Evolutionary conservation across 129 eudicot species (phyloP).

Genomic region (Helianthus tuberosus): DNA sequence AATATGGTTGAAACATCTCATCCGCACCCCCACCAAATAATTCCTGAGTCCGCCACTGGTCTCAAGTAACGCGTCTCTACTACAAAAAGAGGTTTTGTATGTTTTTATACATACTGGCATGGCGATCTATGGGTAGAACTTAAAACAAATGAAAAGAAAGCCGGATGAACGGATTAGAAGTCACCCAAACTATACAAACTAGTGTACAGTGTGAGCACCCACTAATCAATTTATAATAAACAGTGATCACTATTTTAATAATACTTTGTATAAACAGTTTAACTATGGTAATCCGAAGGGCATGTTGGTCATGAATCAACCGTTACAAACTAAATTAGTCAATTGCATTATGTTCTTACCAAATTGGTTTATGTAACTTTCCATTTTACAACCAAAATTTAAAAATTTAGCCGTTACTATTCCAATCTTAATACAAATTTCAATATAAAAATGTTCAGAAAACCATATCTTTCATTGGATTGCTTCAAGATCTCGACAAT

Average conservation of each 20-base stretch:
- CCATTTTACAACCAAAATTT: neutral
- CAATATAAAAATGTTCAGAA: neutral
- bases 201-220: neutral
- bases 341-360: slow-evolving; percentile 17
- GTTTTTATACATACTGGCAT: too few species aligned
- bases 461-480: slow-evolving; percentile 28
- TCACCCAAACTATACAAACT: neutral
- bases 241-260: neutral
- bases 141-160: neutral
- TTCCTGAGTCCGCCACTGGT: too few species aligned
- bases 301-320: neutral
- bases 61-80: too few species aligned
- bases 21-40: too few species aligned
- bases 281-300: too few species aligned
- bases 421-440: neutral
- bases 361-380: slow-evolving; percentile 17
- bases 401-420: slow-evolving; percentile 26
- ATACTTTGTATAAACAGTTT: too few species aligned
- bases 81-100: too few species aligned
- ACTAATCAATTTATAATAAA: neutral
- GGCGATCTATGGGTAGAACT: neutral
- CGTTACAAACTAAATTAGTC: neutral
- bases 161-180: neutral
- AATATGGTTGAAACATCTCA: too few species aligned
- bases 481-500: slow-evolving; percentile 4